A percentile compares a stretch with the other conserved stretches of the same genome.
These are phyloP conservation scores for Lasiosphaeriaceae sp. DNA, from an alignment of 495 filamentous ascomycete species.

Conservation along the genomic window DNA sequence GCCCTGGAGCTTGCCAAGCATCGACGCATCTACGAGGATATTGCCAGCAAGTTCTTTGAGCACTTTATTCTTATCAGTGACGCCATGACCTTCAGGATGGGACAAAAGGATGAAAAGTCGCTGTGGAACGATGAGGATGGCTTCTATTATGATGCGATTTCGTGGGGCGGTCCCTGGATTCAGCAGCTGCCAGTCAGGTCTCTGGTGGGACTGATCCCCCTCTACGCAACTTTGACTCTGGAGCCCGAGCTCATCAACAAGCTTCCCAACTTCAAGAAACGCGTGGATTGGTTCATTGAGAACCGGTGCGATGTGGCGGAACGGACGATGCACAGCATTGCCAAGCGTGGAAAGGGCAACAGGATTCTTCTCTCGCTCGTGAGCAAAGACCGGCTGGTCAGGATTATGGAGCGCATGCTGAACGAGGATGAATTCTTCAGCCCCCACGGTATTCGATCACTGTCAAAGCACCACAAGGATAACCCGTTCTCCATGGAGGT, in stretches of 20 bases:
- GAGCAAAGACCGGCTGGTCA: constrained; percentile 78
- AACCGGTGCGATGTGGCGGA: constrained; percentile 80
- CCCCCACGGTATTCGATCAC: constrained; percentile 83
- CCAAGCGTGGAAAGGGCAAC: constrained; percentile 80
- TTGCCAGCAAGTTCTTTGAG: constrained; percentile 97
- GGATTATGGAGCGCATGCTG: constrained; percentile 86
- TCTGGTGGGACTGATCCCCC: constrained; percentile 86
- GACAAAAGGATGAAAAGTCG: constrained; percentile 70
- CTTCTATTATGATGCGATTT: constrained; percentile 98
- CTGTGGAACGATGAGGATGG: constrained; percentile 94
- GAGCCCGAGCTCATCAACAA: constrained; percentile 91
- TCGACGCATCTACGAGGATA: constrained; percentile 94
- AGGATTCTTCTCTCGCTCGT: constrained; percentile 82
- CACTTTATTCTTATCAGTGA: constrained; percentile 97
- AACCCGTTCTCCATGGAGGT: constrained; percentile 94
- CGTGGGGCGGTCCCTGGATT: constrained; percentile 86
- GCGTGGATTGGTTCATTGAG: constrained; percentile 88
- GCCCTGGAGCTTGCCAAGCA: constrained; percentile 92
- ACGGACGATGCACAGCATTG: constrained; percentile 89
- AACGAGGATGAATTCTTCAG: constrained; percentile 91
- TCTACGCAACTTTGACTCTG: constrained; percentile 86
- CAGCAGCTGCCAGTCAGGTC: constrained; percentile 90
- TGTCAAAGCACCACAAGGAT: constrained; percentile 90
- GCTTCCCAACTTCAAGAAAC: constrained; percentile 89
- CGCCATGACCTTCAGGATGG: constrained; percentile 88